Base-by-base conservation (phyloP, 352 stramenopile species). In the Globisporangium mamillatum region DNA sequence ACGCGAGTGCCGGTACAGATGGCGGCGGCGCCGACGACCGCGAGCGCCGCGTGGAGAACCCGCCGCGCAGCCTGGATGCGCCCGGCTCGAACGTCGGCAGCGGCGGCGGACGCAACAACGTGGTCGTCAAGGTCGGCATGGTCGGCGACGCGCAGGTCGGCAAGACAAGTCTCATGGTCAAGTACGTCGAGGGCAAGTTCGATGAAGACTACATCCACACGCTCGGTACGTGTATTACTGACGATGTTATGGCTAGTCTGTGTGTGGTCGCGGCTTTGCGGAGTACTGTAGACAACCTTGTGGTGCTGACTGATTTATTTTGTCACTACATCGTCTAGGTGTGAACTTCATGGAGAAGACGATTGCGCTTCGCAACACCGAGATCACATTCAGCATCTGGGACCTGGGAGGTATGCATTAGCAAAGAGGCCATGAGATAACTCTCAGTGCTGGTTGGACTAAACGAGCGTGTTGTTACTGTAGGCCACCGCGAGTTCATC, bases 321-420 rank as follows among this genome's bases (percentile, higher is more conserved):
- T 1, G 25, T 25, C 16, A 24, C 9, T 27, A 8, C 14, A 9
- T 9, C 12, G 56, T 50, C 8, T 55, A 94, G 91, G 94, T 52
- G 94, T 98, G 12, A 98, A 98, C 69, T 98, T 98, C 68, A 98
- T 98, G 93, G 94, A 98, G 75, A 98, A 98, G 75, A 97, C 89
- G 2, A 97, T 98, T 63, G 94, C 90, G 46, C 71, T 98, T 59
- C 87, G 92, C 44, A 98, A 98, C 65, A 98, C 93, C 16, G 91
- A 98, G 76, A 97, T 98, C 66, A 98, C 92, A 34, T 98, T 98
- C 72, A 97, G 89, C 67, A 98, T 98, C 66, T 98, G 94, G 94
- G 94, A 98, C 67, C 75, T 98, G 32, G 94, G 93, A 12, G 94
- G 79, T 88, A 63, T 25, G 75, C 18, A 22, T 50, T 29, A 29